phyloP scores from a whole-genome alignment of 164 flowering plant species.

The Magnolia officinalis region DNA sequence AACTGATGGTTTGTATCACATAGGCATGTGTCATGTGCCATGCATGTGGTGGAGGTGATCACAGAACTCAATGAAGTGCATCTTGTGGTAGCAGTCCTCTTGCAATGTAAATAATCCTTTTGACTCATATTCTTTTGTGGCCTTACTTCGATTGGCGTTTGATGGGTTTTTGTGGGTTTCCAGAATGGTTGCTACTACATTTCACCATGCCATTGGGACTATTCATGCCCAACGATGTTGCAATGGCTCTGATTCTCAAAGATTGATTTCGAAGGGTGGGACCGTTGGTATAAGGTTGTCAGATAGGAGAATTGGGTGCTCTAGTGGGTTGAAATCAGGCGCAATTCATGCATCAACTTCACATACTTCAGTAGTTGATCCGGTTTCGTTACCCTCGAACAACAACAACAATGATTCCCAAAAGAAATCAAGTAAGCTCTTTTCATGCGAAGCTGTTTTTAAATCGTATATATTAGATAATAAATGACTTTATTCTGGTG shows the following conservation, averaged over 20 bases:
- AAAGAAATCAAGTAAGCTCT: slow-evolving; percentile 70
- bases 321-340: slow-evolving; percentile 26
- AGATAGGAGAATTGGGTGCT: slow-evolving; percentile 24
- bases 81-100: background rate
- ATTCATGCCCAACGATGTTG: slow-evolving; percentile 34
- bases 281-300: slow-evolving; percentile 20
- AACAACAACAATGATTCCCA: slow-evolving; percentile 32
- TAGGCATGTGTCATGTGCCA: too few relatives aligned
- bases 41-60: too few relatives aligned
- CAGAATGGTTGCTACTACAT: slow-evolving; percentile 65
- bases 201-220: slow-evolving; percentile 49
- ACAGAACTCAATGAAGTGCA: too few relatives aligned
- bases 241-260: slow-evolving; percentile 18
- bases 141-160: background rate
- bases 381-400: slow-evolving; percentile 46
- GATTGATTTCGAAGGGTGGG: slow-evolving; percentile 31
- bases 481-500: background rate
- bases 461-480: too few relatives aligned
- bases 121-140: background rate
- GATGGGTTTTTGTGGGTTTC: slow-evolving; percentile 3
- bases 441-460: background rate
- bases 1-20: too few relatives aligned
- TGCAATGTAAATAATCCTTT: background rate
- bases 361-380: slow-evolving; percentile 46
- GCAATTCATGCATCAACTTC: slow-evolving; percentile 53